A percentile compares a stretch with the other conserved stretches of the same genome.
Evolutionary conservation across 2,329 filamentous ascomycete genomes (phyloP).

Genomic region (Penicillium polonicum): DNA sequence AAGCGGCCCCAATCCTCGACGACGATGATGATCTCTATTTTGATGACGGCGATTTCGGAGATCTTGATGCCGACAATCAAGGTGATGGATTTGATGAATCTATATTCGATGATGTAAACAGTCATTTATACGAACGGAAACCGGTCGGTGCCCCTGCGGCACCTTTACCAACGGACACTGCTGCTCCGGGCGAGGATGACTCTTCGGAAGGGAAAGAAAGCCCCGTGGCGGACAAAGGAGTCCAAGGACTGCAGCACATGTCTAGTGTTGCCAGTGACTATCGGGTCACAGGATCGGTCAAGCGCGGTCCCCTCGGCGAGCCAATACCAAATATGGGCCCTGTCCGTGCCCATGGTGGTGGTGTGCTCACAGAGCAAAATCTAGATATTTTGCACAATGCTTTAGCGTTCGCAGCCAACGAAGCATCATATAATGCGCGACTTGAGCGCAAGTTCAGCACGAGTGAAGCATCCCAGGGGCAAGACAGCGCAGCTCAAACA

Average conservation of each 20-base stretch:
- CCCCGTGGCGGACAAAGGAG: slow-evolving; percentile 6
- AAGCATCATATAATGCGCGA: slow-evolving; percentile 72
- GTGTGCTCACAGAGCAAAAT: slow-evolving; percentile 54
- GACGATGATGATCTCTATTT: slow-evolving; percentile 48
- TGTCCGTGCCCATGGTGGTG: slow-evolving; percentile 33
- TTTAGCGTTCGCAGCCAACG: slow-evolving; percentile 75
- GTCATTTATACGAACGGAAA: slow-evolving; percentile 45
- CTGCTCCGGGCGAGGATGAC: slow-evolving; percentile 3
- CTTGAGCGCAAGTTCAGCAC: slow-evolving; percentile 63
- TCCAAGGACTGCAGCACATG: slow-evolving; percentile 32
- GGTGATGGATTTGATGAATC: slow-evolving; percentile 48
- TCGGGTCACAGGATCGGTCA: slow-evolving; percentile 18
- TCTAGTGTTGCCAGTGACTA: slow-evolving; percentile 39
- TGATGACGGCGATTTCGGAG: slow-evolving; percentile 49
- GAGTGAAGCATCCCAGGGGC: slow-evolving; percentile 41
- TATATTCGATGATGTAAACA: slow-evolving; percentile 49
- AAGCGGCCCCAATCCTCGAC: slow-evolving; percentile 14
- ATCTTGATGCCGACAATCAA: slow-evolving; percentile 34
- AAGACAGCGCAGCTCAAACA: slow-evolving; percentile 35
- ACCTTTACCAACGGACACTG: slow-evolving; percentile 10
- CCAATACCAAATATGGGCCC: slow-evolving; percentile 36
- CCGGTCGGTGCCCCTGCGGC: slow-evolving; percentile 18
- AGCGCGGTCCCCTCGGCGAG: slow-evolving; percentile 28
- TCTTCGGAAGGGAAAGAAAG: slow-evolving; percentile 17
- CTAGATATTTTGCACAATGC: slow-evolving; percentile 78